phyloP scores from a whole-genome alignment of 805 yeast genomes.

The Helenozyma baotianmanensis region DNA sequence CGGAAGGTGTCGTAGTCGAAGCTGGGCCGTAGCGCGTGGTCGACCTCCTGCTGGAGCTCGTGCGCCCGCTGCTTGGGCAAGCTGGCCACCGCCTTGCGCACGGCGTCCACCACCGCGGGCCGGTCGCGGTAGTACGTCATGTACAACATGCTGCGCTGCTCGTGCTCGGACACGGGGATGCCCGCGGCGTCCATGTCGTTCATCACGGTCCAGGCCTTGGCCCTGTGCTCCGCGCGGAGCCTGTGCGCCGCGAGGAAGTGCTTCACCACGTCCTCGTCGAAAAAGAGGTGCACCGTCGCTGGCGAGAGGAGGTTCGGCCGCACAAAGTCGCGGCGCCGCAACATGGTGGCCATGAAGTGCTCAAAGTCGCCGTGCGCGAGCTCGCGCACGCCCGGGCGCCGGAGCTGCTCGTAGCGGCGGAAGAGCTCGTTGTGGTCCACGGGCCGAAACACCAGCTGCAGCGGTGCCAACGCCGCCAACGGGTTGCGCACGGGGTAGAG shows the following conservation, averaged over 20 bases:
- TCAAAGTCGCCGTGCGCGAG: slow-evolving; percentile 25
- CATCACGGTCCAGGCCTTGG: slow-evolving; percentile 20
- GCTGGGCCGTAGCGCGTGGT: slow-evolving; percentile 1
- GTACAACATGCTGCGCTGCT: slow-evolving; percentile 26
- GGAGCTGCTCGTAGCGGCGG: slow-evolving; percentile 22
- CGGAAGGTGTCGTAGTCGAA: slow-evolving; percentile 21
- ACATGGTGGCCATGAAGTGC: slow-evolving; percentile 22
- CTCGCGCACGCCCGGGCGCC: slow-evolving; percentile 22
- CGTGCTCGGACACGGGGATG: slow-evolving; percentile 26
- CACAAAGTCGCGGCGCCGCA: slow-evolving; percentile 21
- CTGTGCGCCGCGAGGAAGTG: slow-evolving; percentile 16
- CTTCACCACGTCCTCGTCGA: slow-evolving; percentile 3
- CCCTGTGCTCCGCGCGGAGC: slow-evolving; percentile 17
- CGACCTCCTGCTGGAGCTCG: neutral
- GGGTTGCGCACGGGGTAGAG: slow-evolving; percentile 11
- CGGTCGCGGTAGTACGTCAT: slow-evolving; percentile 30
- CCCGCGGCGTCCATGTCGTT: slow-evolving; percentile 23
- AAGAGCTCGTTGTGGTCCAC: slow-evolving; percentile 25
- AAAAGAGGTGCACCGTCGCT: slow-evolving; percentile 4
- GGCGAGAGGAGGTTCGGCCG: slow-evolving; percentile 21
- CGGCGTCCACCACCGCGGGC: slow-evolving; percentile 15
- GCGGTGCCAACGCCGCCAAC: slow-evolving; percentile 4
- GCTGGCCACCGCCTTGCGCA: slow-evolving; percentile 2
- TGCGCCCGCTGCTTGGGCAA: neutral
- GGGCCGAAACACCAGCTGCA: slow-evolving; percentile 2